Evolutionary conservation across 495 filamentous ascomycete species (phyloP).

Genomic region (Terfezia claveryi): DNA sequence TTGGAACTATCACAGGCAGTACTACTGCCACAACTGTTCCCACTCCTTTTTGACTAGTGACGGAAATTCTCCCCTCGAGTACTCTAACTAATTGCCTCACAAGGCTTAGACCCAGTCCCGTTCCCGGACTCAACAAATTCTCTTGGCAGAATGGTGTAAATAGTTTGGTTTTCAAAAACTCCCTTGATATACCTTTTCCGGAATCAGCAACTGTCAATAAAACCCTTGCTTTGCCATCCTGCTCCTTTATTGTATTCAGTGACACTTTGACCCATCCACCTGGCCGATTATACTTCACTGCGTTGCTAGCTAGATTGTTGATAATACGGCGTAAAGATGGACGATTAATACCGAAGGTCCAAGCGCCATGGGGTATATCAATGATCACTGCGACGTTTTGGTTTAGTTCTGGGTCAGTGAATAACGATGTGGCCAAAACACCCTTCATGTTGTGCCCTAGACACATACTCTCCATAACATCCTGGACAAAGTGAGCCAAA

Average conservation of each 20-base stretch:
- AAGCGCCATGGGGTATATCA: conserved; percentile 33
- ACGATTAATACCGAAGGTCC: conserved; percentile 40
- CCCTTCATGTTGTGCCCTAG: conserved; percentile 27
- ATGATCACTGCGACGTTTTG: conserved; percentile 25
- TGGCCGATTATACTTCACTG: conserved; percentile 49
- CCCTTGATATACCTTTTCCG: conserved; percentile 43
- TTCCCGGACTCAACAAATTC: conserved; percentile 38
- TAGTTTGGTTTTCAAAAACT: conserved; percentile 42
- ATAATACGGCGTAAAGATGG: conserved; percentile 53
- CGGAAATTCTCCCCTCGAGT: conserved; percentile 36
- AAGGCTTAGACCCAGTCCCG: conserved; percentile 48
- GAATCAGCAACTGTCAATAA: conserved; percentile 38
- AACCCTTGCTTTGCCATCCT: conserved; percentile 17
- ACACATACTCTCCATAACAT: conserved; percentile 37
- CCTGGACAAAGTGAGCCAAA: conserved; percentile 31
- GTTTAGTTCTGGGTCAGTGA: conserved; percentile 3
- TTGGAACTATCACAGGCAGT: conserved; percentile 1
- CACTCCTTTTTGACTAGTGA: conserved; percentile 32
- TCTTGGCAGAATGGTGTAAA: conserved; percentile 57
- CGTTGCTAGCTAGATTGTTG: conserved; percentile 67
- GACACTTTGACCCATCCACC: conserved; percentile 41
- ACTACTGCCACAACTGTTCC: conserved; percentile 38
- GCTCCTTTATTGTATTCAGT: conserved; percentile 20
- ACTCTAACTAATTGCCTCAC: conserved; percentile 41
- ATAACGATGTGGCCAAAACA: conserved; percentile 9